phyloP scores from a whole-genome alignment of 2,329 filamentous ascomycete species.

The Colletotrichum australisinense region DNA sequence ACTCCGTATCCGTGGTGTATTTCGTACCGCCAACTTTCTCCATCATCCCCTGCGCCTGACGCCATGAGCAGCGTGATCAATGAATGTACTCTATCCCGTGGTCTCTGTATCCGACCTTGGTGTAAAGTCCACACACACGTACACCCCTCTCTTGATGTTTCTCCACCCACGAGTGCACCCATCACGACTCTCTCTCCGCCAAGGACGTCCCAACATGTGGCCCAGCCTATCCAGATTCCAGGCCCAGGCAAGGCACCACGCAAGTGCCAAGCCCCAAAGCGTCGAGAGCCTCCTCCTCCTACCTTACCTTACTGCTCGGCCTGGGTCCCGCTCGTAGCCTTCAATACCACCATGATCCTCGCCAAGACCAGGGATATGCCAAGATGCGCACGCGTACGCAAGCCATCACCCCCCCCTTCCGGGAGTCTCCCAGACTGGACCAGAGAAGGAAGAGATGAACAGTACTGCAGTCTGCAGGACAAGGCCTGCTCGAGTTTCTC shows the following conservation, averaged over 20 bases:
- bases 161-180: background rate
- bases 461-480: background rate
- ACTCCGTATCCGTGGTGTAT: background rate
- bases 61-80: background rate
- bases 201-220: conserved; percentile 8
- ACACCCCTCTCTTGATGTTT: background rate
- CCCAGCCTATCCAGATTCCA: conserved; percentile 13
- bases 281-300: conserved; percentile 27
- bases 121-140: too few species aligned
- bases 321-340: background rate
- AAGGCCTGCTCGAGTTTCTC: background rate
- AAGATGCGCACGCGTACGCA: conserved; percentile 8
- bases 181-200: conserved; percentile 6
- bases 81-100: background rate
- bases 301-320: background rate
- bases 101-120: too few species aligned
- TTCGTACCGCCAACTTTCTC: background rate
- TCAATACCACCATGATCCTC: conserved; percentile 4
- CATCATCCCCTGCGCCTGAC: background rate
- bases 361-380: background rate
- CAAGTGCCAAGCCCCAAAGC: conserved; percentile 19
- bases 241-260: conserved; percentile 9
- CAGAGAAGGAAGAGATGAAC: background rate
- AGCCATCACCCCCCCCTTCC: background rate
- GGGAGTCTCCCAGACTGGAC: background rate